These are phyloP conservation scores for Skeletonema menzelii DNA, from an alignment of 108 stramenopile species.

Conservation along the genomic window DNA sequence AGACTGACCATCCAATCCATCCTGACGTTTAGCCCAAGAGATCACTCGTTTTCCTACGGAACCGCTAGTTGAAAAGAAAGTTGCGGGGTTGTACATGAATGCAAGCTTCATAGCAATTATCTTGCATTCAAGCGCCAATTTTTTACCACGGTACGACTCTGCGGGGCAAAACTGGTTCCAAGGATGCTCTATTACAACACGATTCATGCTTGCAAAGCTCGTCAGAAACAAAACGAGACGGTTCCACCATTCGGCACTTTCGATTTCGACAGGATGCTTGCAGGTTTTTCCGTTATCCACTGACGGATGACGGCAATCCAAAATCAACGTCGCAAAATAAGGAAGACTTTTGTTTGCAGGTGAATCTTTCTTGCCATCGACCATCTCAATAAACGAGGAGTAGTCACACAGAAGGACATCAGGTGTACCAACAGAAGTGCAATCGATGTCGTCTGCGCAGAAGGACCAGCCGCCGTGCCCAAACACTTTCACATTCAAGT, in stretches of 20 bases:
- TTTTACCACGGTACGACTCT: neutral
- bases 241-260: slow-evolving; percentile 43
- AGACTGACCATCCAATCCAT: neutral
- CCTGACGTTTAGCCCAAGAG: slow-evolving; percentile 49
- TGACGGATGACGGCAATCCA: slow-evolving; percentile 32
- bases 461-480: slow-evolving; percentile 2
- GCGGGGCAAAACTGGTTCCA: slow-evolving; percentile 1
- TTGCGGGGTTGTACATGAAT: slow-evolving; percentile 29
- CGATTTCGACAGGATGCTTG: slow-evolving; percentile 1
- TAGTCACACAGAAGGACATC: slow-evolving; percentile 71
- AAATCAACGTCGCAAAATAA: slow-evolving; percentile 27
- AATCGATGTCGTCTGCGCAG: neutral
- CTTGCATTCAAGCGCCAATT: neutral
- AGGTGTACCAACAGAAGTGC: neutral
- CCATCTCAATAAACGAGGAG: slow-evolving; percentile 28
- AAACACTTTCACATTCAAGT: slow-evolving; percentile 22
- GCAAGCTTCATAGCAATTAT: slow-evolving; percentile 49
- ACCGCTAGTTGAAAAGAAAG: slow-evolving; percentile 22
- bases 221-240: slow-evolving; percentile 12
- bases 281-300: neutral
- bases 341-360: neutral
- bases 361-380: neutral
- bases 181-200: slow-evolving; percentile 34
- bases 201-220: slow-evolving; percentile 20
- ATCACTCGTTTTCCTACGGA: slow-evolving; percentile 44